Evolutionary conservation across 106 monocot genomes (phyloP).

Genomic region (Dioscorea alata): DNA sequence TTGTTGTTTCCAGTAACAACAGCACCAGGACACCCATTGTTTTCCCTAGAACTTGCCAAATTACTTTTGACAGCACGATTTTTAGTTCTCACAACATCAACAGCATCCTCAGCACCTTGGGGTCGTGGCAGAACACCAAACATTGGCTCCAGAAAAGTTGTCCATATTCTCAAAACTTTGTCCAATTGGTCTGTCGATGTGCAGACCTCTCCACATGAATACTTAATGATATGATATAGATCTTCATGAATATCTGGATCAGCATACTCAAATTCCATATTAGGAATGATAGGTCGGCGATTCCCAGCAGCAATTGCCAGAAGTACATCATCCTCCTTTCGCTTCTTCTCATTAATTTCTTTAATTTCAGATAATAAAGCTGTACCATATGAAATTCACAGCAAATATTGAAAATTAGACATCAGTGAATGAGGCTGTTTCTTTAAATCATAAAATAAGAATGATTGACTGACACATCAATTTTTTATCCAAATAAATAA

Average conservation of each 20-base stretch:
- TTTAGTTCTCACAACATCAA: conserved; percentile 57
- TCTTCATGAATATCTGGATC: conserved; percentile 73
- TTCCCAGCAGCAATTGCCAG: conserved; percentile 84
- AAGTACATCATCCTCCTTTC: conserved; percentile 79
- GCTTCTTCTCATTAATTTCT: conserved; percentile 92
- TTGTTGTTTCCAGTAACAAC: conserved; percentile 22
- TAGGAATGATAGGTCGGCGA: conserved; percentile 46
- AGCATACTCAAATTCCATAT: conserved; percentile 71
- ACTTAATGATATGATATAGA: conserved; percentile 77
- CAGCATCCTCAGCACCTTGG: conserved; percentile 50
- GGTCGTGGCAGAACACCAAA: conserved; percentile 52
- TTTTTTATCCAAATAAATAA: too few species aligned
- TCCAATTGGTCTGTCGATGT: conserved; percentile 74
- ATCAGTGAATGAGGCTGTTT: too few species aligned
- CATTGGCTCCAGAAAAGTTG: conserved; percentile 80
- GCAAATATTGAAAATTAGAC: not conserved
- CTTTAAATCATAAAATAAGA: too few species aligned
- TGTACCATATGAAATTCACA: conserved; percentile 18
- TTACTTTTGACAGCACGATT: conserved; percentile 26
- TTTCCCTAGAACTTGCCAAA: conserved; percentile 31
- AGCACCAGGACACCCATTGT: conserved; percentile 24
- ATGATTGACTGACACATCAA: too few species aligned
- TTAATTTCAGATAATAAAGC: conserved; percentile 87
- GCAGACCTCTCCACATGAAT: conserved; percentile 87
- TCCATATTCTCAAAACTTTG: conserved; percentile 90